These are phyloP conservation scores for Hymenoscyphus repandus DNA, from an alignment of 2,329 filamentous ascomycete genomes.

Conservation along the genomic window DNA sequence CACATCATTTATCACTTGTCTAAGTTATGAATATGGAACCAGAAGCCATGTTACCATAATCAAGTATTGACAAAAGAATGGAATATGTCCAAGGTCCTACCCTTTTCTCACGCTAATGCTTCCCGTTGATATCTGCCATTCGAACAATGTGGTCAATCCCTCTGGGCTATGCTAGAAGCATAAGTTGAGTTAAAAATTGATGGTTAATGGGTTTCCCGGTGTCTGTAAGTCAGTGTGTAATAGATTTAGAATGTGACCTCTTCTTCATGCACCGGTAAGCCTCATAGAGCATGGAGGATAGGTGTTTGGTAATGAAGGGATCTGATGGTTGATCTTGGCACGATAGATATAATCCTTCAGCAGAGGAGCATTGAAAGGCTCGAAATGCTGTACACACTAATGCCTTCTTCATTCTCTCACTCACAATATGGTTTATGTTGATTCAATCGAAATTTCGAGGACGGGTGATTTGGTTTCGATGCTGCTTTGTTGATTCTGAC, in stretches of 20 bases:
- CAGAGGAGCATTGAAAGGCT: slow-evolving; percentile 38
- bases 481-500: slow-evolving; percentile 27
- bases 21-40: too few species aligned
- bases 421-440: slow-evolving; percentile 2
- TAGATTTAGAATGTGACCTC: slow-evolving; percentile 36
- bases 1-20: too few species aligned
- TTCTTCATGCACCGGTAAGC: slow-evolving; percentile 58
- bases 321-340: slow-evolving; percentile 40
- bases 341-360: slow-evolving; percentile 45
- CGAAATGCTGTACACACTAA: slow-evolving; percentile 47
- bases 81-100: too few species aligned
- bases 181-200: too few species aligned
- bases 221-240: too few species aligned
- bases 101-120: too few species aligned
- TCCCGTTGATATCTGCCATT: too few species aligned
- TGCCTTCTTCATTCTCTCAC: slow-evolving; percentile 31
- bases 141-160: too few species aligned
- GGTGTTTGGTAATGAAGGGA: slow-evolving; percentile 63
- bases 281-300: slow-evolving; percentile 42
- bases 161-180: too few species aligned
- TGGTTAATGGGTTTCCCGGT: too few species aligned
- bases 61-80: too few species aligned
- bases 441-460: slow-evolving; percentile 7
- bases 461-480: slow-evolving; percentile 15
- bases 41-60: too few species aligned